Conservation (phyloP, 768 basidiomycete species). For the Phaffia tasmanica region DNA sequence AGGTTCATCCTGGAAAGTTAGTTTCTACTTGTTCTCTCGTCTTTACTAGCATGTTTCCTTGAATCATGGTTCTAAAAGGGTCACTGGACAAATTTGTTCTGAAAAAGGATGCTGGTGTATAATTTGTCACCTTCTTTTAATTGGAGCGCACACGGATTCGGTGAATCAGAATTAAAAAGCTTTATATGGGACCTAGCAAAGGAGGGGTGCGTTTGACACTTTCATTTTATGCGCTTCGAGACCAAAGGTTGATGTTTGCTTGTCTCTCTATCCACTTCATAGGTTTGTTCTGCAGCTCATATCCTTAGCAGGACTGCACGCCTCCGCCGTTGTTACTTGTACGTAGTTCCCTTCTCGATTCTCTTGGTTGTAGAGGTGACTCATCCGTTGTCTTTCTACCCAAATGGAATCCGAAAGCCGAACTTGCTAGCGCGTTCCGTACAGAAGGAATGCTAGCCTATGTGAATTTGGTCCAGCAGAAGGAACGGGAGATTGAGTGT, state of each 20-base stretch:
- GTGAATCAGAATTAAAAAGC: conserved; percentile 59
- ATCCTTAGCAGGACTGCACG: conserved; percentile 81
- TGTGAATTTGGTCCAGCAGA: conserved; percentile 73
- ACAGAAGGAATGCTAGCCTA: conserved; percentile 87
- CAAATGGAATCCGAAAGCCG: conserved; percentile 48
- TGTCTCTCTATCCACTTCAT: neutral
- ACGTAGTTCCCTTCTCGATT: conserved; percentile 26
- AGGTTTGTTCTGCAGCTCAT: conserved; percentile 82
- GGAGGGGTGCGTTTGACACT: conserved; percentile 51
- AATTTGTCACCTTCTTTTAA: conserved; percentile 92
- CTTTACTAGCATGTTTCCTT: neutral
- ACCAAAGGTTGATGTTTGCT: neutral
- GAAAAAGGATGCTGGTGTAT: conserved; percentile 67
- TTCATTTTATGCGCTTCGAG: neutral
- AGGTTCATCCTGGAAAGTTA: conserved; percentile 60
- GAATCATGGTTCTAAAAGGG: neutral
- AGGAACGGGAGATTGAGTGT: conserved; percentile 75
- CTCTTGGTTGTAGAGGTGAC: neutral
- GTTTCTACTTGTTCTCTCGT: conserved; percentile 10
- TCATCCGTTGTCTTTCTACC: neutral
- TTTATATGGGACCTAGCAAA: conserved; percentile 85
- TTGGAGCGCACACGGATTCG: conserved; percentile 74
- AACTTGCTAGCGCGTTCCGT: conserved; percentile 68
- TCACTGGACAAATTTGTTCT: neutral
- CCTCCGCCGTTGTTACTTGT: conserved; percentile 68